phyloP scores from a whole-genome alignment of 441 rosid species.

The Syzygium malaccense region DNA sequence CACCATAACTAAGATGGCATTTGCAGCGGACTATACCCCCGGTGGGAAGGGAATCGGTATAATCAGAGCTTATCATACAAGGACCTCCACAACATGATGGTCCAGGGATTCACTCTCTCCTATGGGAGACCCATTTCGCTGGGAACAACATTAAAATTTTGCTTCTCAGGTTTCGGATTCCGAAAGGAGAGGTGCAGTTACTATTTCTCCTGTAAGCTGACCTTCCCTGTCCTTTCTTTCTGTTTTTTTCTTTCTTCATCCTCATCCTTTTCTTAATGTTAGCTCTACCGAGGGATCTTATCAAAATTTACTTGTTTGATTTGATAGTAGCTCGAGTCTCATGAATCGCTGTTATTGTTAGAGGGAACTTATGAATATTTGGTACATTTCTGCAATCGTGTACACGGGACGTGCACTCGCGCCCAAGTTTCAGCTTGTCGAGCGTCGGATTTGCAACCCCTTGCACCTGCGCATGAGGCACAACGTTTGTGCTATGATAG shows the following conservation, averaged over 20 bases:
- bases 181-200: neutral
- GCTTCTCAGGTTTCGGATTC: neutral
- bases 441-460: too few species aligned
- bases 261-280: neutral
- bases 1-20: neutral
- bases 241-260: neutral
- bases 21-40: fast-evolving
- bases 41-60: fast-evolving
- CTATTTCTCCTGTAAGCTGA: neutral
- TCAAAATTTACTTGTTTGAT: neutral
- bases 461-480: too few species aligned
- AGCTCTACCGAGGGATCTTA: neutral
- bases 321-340: neutral
- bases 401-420: neutral
- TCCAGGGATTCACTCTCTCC: neutral
- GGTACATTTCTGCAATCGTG: too few species aligned
- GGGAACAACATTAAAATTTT: too few species aligned
- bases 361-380: neutral
- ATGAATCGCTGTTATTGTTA: too few species aligned
- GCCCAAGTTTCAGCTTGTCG: too few species aligned
- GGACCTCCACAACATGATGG: neutral
- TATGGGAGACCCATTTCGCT: neutral
- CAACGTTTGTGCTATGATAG: too few species aligned
- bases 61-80: neutral
- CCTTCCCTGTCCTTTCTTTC: neutral